Base-by-base conservation (phyloP, 495 filamentous ascomycete genomes). In the Lentithecium fluviatile region DNA sequence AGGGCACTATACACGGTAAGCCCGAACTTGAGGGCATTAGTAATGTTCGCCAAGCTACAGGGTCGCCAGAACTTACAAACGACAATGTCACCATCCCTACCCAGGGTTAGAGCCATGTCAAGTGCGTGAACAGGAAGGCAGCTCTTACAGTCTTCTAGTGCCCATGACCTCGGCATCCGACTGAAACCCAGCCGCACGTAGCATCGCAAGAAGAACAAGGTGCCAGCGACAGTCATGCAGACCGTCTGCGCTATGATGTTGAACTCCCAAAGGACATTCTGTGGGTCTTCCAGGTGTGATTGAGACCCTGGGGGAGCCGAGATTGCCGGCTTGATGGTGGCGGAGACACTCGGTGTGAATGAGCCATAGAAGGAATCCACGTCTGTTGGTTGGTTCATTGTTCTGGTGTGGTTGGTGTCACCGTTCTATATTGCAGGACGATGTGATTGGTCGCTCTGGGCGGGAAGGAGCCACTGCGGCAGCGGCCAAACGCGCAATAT, bases 141-240 rank as follows among this genome's bases (percentile, higher is more conserved):
- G 25, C 32, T 40, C 60, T 43, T 58, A 64, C 60, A 64, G 37
- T 64, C 60, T 47, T 64, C 60, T 1, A 64, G 37, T 11, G 52
- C 36, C 60, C 60, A 64, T 37, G 48, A 25, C 43, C 26, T n/a
- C 20, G 40, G 50, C 51, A 58, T 51, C 11, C 53, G 34, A 20
- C 55, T 47, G 23, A 64, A 37, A 19, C 52, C 52, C 1, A 64
- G 34, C 11, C 60, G 45, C 0, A 64, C 46, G 26, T 43, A 58
- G 24, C 52, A 57, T 23, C 60, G 19, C 47, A 64, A 34, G 20
- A 58, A 19, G 46, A 64, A 64, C 25, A 64, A 19, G 6, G 52
- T 52, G 10, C 45, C 42, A 10, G 50, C 47, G 2, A 64, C 42
- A 6, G 21, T 21, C 36, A 58, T 52, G 37, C 60, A 64, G 1